Evolutionary conservation across 2,329 filamentous ascomycete genomes (phyloP).

Genomic region (Lasiodiplodia gonubiensis): DNA sequence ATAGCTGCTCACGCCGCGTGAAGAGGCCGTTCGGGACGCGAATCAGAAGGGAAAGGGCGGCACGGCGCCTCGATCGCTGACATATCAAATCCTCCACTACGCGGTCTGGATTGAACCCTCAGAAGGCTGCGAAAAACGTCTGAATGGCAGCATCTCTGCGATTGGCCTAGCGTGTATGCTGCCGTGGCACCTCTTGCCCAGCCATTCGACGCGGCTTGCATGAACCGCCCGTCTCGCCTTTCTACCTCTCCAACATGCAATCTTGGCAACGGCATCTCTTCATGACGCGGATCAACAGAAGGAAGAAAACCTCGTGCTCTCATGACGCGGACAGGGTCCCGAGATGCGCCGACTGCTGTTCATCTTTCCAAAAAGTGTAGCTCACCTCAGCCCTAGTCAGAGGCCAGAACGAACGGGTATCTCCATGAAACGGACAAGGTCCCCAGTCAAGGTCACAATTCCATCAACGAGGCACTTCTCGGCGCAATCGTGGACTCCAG

Average conservation of each 20-base stretch:
- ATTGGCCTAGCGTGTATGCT: conserved; percentile 8
- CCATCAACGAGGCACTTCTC: neutral
- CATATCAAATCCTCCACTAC: conserved; percentile 6
- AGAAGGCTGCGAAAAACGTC: conserved; percentile 3
- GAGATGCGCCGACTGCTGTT: neutral
- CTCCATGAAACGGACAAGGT: conserved; percentile 8
- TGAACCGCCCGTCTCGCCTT: conserved; percentile 13
- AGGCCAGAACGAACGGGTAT: neutral
- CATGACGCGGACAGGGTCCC: conserved; percentile 7
- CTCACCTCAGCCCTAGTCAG: conserved; percentile 20
- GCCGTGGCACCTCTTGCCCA: conserved; percentile 23
- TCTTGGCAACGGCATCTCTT: conserved; percentile 7
- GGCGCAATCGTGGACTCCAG: neutral
- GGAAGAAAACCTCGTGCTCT: neutral
- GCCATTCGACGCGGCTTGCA: neutral
- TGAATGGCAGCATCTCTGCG: neutral
- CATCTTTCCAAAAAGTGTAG: neutral
- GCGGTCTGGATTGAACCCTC: neutral
- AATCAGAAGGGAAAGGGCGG: neutral
- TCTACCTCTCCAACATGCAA: neutral
- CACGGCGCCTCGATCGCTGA: conserved; percentile 5
- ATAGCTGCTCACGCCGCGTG: neutral
- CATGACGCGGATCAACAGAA: neutral
- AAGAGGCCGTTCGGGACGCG: neutral
- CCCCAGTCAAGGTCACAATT: neutral